Conservation (phyloP, 2,329 filamentous ascomycete genomes). For the Talaromyces marneffei region DNA sequence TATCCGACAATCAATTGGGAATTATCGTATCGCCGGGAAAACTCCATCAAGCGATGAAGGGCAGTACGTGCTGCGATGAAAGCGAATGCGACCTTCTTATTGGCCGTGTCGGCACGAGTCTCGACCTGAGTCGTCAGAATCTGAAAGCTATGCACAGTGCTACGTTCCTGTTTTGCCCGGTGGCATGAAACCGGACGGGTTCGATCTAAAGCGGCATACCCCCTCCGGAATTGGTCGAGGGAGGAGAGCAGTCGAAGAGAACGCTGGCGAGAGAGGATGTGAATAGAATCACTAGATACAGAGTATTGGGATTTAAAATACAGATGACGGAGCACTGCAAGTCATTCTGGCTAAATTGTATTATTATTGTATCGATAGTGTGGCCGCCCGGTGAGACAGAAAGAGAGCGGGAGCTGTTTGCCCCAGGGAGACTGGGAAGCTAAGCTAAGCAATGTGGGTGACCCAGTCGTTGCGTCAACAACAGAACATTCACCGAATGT, state of each 20-base stretch:
- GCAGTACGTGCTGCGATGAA: background rate
- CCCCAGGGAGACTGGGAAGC: background rate
- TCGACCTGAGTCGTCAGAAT: background rate
- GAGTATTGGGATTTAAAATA: background rate
- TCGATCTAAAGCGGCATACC: background rate
- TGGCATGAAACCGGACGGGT: constrained; percentile 37
- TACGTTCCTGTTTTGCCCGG: constrained; percentile 40
- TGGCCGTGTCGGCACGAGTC: constrained; percentile 18
- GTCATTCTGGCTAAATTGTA: too few relatives aligned
- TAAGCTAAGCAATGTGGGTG: constrained; percentile 12
- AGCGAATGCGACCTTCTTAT: constrained; percentile 15
- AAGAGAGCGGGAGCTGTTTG: background rate
- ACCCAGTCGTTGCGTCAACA: constrained; percentile 26
- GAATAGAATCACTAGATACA: background rate
- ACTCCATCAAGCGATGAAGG: background rate
- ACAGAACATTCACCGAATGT: constrained; percentile 27
- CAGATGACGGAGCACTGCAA: background rate
- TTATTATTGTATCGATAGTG: background rate
- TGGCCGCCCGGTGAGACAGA: background rate
- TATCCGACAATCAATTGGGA: constrained; percentile 3
- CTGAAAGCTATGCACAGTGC: constrained; percentile 20
- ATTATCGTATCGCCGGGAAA: constrained; percentile 11
- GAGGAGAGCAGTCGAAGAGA: background rate
- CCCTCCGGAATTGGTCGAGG: constrained; percentile 18
- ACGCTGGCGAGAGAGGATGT: background rate